Evolutionary conservation across 805 yeast genomes (phyloP).

Genomic region (Yamadazyma laniorum): DNA sequence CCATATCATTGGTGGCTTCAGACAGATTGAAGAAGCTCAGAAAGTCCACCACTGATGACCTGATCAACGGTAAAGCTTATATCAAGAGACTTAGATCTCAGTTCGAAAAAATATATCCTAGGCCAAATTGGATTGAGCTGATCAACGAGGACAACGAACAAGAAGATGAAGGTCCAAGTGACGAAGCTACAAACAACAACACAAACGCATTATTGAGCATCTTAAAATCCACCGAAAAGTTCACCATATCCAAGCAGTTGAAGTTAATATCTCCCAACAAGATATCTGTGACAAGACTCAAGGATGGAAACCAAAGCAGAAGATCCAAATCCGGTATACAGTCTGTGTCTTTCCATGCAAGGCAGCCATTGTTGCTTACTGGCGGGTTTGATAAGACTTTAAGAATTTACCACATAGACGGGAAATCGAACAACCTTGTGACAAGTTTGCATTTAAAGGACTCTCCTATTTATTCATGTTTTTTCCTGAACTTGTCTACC

Average conservation of each 20-base stretch:
- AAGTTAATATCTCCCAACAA: constrained; percentile 66
- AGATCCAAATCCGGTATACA: constrained; percentile 81
- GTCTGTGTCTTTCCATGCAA: constrained; percentile 78
- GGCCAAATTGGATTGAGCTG: constrained; percentile 74
- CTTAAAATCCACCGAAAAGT: constrained; percentile 33
- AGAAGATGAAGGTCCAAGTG: constrained; percentile 24
- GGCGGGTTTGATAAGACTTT: constrained; percentile 92
- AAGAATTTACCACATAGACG: constrained; percentile 87
- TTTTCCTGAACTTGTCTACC: constrained; percentile 44
- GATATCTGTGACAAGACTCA: constrained; percentile 75
- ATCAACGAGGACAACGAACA: constrained; percentile 20
- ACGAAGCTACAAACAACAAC: constrained; percentile 18
- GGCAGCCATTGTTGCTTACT: constrained; percentile 77
- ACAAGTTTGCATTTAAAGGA: constrained; percentile 77
- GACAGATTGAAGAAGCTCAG: constrained; percentile 73
- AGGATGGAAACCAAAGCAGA: constrained; percentile 77
- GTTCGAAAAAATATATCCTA: constrained; percentile 69
- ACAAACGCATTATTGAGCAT: constrained; percentile 33
- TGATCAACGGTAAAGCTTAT: constrained; percentile 60
- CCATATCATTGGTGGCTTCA: constrained; percentile 56
- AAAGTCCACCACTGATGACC: constrained; percentile 50
- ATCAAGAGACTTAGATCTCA: constrained; percentile 68
- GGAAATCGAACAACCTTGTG: constrained; percentile 75
- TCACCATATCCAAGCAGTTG: constrained; percentile 42
- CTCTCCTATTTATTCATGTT: constrained; percentile 77